These are phyloP conservation scores for Alternaria infectoria DNA, from an alignment of 2,329 filamentous ascomycete species.

Conservation along the genomic window DNA sequence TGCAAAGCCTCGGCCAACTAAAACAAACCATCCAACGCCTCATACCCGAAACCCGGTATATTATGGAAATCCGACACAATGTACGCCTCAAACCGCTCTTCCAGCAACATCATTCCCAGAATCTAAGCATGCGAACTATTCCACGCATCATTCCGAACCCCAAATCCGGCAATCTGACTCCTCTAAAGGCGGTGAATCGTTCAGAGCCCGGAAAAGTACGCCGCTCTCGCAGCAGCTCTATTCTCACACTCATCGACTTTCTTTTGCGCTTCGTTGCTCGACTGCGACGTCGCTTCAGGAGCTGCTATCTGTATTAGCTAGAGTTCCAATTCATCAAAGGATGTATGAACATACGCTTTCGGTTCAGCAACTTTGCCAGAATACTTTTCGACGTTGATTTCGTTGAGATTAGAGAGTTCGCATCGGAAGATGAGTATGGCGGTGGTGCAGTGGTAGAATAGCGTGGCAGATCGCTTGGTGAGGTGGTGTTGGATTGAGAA, in stretches of 20 bases:
- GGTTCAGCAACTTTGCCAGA: slow-evolving; percentile 15
- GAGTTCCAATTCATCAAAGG: background rate
- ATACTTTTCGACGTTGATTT: slow-evolving; percentile 24
- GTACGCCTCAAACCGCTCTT: background rate
- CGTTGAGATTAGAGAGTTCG: slow-evolving; percentile 11
- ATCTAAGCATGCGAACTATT: background rate
- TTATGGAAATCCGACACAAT: background rate
- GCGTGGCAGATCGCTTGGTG: background rate
- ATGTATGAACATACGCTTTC: slow-evolving; percentile 13
- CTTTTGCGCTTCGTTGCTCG: background rate
- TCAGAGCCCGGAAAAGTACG: slow-evolving; percentile 11
- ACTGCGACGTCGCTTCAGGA: background rate
- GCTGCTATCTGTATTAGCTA: background rate
- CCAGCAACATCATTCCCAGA: background rate
- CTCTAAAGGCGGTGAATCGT: no score
- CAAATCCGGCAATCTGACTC: background rate
- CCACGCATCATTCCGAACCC: background rate
- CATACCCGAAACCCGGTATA: background rate
- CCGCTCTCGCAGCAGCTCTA: slow-evolving; percentile 15
- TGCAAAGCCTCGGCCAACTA: background rate
- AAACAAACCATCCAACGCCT: background rate
- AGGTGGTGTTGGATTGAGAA: background rate
- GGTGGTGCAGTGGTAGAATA: slow-evolving; percentile 9
- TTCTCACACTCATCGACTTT: slow-evolving; percentile 5
- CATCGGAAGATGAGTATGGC: slow-evolving; percentile 17